Conservation (phyloP, 2,329 filamentous ascomycete genomes). For the Fusarium domesticum region DNA sequence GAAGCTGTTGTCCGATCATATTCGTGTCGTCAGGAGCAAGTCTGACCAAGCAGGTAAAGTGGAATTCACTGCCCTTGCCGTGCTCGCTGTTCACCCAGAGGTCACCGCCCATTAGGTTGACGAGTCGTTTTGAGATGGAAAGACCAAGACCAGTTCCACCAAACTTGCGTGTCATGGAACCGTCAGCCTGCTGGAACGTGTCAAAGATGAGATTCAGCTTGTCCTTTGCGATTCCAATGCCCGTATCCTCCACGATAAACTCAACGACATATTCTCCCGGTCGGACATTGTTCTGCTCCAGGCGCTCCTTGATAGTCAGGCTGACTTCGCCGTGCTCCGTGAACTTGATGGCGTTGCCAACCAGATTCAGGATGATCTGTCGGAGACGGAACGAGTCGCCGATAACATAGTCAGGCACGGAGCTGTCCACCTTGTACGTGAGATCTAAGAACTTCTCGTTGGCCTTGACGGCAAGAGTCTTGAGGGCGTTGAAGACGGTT, state of each 20-base stretch:
- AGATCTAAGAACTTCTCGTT: conserved; percentile 94
- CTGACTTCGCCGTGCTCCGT: conserved; percentile 96
- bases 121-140: conserved; percentile 91
- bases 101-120: conserved; percentile 93
- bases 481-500: conserved; percentile 95
- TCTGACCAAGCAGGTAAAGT: conserved; percentile 90
- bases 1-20: conserved; percentile 76
- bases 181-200: conserved; percentile 97
- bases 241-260: conserved; percentile 93
- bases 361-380: conserved; percentile 95
- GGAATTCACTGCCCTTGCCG: conserved; percentile 89
- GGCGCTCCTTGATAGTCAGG: conserved; percentile 75
- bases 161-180: conserved; percentile 93
- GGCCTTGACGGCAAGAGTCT: conserved; percentile 93
- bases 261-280: conserved; percentile 87
- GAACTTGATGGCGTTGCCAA: conserved; percentile 98
- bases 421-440: conserved; percentile 89
- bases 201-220: conserved; percentile 98
- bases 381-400: conserved; percentile 94
- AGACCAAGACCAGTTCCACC: conserved; percentile 90
- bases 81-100: conserved; percentile 95
- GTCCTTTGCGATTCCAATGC: conserved; percentile 92
- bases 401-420: conserved; percentile 90
- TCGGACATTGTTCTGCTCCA: conserved; percentile 59
- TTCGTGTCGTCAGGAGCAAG: conserved; percentile 75